Evolutionary conservation across 306 rosid genomes (phyloP).

Genomic region (Purshia tridentata): DNA sequence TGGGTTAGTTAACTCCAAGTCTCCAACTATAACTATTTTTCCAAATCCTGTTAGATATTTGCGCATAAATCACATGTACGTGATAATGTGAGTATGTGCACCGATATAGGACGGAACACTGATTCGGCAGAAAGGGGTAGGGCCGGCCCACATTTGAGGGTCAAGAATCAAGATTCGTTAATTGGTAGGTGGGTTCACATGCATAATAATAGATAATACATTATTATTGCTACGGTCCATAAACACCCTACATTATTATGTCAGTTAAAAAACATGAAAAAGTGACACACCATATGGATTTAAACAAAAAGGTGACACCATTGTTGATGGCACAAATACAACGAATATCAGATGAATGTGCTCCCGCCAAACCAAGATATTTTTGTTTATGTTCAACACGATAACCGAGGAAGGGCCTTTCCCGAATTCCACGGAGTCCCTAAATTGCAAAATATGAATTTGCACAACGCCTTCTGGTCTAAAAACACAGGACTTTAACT

Average conservation of each 20-base stretch:
- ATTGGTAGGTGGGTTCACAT: neutral
- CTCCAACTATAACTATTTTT: too few species aligned
- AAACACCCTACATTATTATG: neutral
- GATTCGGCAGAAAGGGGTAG: neutral
- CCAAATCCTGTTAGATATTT: too few species aligned
- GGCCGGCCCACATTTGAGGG: neutral
- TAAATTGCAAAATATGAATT: constrained; percentile 20
- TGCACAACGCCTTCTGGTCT: constrained; percentile 9
- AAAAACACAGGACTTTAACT: too few species aligned
- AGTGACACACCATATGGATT: neutral
- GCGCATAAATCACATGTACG: neutral
- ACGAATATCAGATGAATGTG: neutral
- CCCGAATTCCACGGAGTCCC: constrained; percentile 16
- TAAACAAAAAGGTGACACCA: neutral
- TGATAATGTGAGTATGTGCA: too few species aligned
- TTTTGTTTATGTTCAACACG: neutral
- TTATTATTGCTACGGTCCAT: neutral
- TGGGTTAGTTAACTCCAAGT: neutral
- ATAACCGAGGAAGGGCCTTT: neutral
- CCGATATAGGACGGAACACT: neutral
- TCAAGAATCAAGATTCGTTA: neutral
- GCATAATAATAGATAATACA: neutral
- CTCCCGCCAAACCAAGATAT: constrained; percentile 14
- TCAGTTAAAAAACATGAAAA: neutral
- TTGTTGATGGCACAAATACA: neutral